Conservation (phyloP, 345 rosid species). For the Raphanus raphanistrum region DNA sequence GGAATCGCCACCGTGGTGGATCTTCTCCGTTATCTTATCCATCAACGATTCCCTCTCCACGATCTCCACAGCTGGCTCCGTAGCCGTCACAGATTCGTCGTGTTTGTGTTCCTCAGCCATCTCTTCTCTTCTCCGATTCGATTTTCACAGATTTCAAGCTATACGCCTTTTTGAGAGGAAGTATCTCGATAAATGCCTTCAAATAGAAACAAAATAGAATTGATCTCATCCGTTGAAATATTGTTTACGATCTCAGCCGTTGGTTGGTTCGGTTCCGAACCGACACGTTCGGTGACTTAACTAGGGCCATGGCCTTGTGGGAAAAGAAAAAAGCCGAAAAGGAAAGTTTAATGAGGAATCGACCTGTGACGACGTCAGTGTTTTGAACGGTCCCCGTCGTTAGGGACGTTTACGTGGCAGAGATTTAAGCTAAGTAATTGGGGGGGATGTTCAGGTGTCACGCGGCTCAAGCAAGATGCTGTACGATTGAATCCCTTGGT, state of each 20-base stretch:
- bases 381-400: slow-evolving; percentile 25
- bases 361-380: slow-evolving; percentile 33
- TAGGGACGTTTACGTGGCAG: slow-evolving; percentile 30
- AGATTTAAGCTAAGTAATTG: slow-evolving; percentile 17
- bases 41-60: slow-evolving; percentile 39
- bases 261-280: slow-evolving; percentile 32
- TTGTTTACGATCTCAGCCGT: slow-evolving; percentile 4
- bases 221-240: slow-evolving; percentile 17
- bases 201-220: slow-evolving; percentile 18
- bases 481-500: background rate
- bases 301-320: background rate
- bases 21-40: slow-evolving; percentile 45
- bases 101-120: slow-evolving; percentile 40
- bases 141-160: slow-evolving; percentile 9
- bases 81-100: slow-evolving; percentile 26
- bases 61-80: slow-evolving; percentile 38
- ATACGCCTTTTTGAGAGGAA: slow-evolving; percentile 15
- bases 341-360: background rate
- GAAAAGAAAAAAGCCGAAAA: background rate
- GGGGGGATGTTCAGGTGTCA: slow-evolving; percentile 28
- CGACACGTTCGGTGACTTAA: slow-evolving; percentile 28
- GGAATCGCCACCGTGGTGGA: slow-evolving; percentile 30
- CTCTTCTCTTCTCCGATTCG: slow-evolving; percentile 3
- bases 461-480: slow-evolving; percentile 13
- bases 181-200: slow-evolving; percentile 27